Evolutionary conservation across 331 rosid genomes (phyloP), one percentile per base, ranked within the genome.

Genomic region (Pyracantha coccinea): DNA sequence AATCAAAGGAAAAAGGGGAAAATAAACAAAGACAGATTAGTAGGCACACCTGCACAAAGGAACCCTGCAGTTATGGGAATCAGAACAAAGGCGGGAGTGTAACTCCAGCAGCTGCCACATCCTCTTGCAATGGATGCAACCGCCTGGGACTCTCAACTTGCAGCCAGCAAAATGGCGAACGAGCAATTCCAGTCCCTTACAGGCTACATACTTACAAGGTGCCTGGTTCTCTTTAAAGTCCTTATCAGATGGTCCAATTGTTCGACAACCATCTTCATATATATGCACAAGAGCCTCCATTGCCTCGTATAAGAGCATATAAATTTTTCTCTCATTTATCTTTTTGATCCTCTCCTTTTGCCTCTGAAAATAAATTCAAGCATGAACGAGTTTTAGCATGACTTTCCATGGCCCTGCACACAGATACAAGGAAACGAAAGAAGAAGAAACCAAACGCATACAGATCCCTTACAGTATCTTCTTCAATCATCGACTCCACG

Each of bases 251-350:
- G 98, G 98, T 10, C 97, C 97, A 75, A 91, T 94, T 65, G 98
- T 94, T 77, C 76, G 78, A 75, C 98, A 94, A 29, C 98, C 98
- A 77, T 94, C 98, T 87, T 84, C 84, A 57, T 89, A 94, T 74
- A 94, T 91, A 81, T 94, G 98, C 74, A 94, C 93, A 57, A 94
- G 90, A 79, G 98, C 96, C 89, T 94, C 98, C 98, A 94, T 94
- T 24, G 97, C 98, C 67, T 90, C 97, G 7, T 87, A 88, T 28
- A 94, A 72, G 79, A 91, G 92, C 80, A 85, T 27, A 77, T 94
- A 94, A 19, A 82, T 63, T 83, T 83, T 73, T 78, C 83, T 90
- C 75, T 94, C 98, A 2, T 88, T 88, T 35, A 31, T 74, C 62
- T 86, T 90, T 76, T 85, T 82, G n/a, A 58, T 74, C 84, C 89